Evolutionary conservation across 1,139 yeast species (phyloP).

Genomic region (Pichia sp.): DNA sequence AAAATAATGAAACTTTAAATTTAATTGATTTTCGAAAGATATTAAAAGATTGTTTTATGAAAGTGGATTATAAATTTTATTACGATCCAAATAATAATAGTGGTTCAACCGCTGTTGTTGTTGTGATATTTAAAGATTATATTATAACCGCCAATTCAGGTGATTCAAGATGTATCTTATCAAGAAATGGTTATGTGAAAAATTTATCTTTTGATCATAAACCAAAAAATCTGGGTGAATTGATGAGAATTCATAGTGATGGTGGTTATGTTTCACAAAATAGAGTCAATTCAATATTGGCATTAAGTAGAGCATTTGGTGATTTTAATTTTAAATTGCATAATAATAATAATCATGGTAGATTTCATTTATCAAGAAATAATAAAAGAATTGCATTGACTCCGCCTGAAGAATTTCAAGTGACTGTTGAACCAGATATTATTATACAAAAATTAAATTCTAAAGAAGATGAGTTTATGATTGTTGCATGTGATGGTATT

Average conservation of each 20-base stretch:
- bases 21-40: constrained; percentile 30
- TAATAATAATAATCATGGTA: constrained; percentile 30
- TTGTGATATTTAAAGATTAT: constrained; percentile 46
- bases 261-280: constrained; percentile 67
- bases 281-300: constrained; percentile 67
- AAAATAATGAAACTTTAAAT: constrained; percentile 16
- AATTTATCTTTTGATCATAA: constrained; percentile 70
- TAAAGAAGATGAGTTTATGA: constrained; percentile 51
- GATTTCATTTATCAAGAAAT: constrained; percentile 20
- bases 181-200: constrained; percentile 49
- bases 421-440: constrained; percentile 68
- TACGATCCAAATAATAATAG: constrained; percentile 41
- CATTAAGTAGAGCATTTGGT: constrained; percentile 71
- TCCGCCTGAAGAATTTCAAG: constrained; percentile 41
- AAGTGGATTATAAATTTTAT: constrained; percentile 51
- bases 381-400: constrained; percentile 33
- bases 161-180: constrained; percentile 63
- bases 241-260: constrained; percentile 64
- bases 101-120: constrained; percentile 65
- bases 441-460: constrained; percentile 39
- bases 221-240: constrained; percentile 69
- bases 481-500: constrained; percentile 72
- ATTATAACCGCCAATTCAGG: constrained; percentile 65
- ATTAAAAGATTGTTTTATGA: constrained; percentile 50
- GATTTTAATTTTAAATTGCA: constrained; percentile 56